phyloP scores from a whole-genome alignment of 371 early-diverging fungal genomes.

The Nosema muscidifuracis region DNA sequence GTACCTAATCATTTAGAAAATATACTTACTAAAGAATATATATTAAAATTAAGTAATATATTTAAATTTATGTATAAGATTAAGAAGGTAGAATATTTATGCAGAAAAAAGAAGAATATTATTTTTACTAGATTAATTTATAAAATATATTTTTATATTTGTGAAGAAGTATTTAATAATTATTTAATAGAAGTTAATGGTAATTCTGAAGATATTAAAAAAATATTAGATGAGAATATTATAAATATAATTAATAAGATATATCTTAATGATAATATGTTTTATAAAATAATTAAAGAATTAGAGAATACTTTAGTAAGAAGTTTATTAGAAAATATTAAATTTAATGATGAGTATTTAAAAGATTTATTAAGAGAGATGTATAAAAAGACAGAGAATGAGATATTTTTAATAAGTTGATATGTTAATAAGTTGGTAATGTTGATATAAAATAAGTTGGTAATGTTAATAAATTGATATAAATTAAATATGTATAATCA shows the following conservation, averaged over 20 bases:
- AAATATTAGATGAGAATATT: neutral
- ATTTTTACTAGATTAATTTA: slow-evolving; percentile 25
- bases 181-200: too few species aligned
- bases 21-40: slow-evolving; percentile 37
- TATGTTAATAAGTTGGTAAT: too few species aligned
- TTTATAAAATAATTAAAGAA: neutral
- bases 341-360: neutral
- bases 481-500: too few species aligned
- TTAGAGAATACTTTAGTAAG: neutral
- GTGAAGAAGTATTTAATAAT: slow-evolving; percentile 35
- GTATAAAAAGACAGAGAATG: neutral
- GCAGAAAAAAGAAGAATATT: slow-evolving; percentile 1
- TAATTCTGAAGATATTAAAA: neutral
- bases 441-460: too few species aligned
- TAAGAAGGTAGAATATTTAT: slow-evolving; percentile 42
- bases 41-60: slow-evolving; percentile 35
- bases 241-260: neutral
- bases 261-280: neutral
- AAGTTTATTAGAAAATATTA: neutral
- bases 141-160: slow-evolving; percentile 41
- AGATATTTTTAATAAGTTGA: neutral
- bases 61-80: slow-evolving; percentile 61
- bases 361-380: neutral
- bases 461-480: too few species aligned
- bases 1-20: slow-evolving; percentile 35